Conservation (phyloP, 1,284 basidiomycete genomes). For the Xerocomus nothofagi region DNA sequence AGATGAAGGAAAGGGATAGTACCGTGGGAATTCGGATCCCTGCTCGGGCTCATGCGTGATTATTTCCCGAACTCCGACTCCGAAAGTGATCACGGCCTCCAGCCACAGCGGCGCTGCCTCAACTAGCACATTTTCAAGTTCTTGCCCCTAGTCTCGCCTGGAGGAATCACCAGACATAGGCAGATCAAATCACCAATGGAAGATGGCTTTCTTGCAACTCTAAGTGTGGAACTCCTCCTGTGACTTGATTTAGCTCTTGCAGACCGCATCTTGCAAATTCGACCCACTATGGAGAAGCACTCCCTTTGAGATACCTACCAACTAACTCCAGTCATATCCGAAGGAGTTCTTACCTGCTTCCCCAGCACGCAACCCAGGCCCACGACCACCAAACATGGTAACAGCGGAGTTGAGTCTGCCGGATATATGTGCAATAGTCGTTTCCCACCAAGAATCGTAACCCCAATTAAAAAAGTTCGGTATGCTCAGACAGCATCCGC, state of each 20-base stretch:
- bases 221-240: background rate
- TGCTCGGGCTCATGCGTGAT: constrained; percentile 1
- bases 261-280: background rate
- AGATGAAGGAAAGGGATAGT: constrained; percentile 16
- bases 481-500: too few species aligned
- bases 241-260: background rate
- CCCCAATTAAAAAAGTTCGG: too few species aligned
- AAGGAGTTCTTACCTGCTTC: background rate
- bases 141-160: too few species aligned
- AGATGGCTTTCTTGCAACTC: background rate
- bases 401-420: background rate
- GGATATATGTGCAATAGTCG: background rate
- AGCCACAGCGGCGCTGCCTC: background rate
- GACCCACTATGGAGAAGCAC: background rate
- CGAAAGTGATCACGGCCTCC: constrained; percentile 7
- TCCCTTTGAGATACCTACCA: background rate
- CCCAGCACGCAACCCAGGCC: too few species aligned
- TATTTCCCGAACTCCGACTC: constrained; percentile 29
- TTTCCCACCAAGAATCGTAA: background rate
- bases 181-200: background rate
- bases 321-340: background rate
- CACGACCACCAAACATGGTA: background rate
- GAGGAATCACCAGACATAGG: background rate
- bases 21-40: constrained; percentile 27
- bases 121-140: too few species aligned